Percentiles rank a stretch among this genome's conserved stretches.
Conservation (phyloP, 345 rosid species). For the Hibiscus syriacus region DNA sequence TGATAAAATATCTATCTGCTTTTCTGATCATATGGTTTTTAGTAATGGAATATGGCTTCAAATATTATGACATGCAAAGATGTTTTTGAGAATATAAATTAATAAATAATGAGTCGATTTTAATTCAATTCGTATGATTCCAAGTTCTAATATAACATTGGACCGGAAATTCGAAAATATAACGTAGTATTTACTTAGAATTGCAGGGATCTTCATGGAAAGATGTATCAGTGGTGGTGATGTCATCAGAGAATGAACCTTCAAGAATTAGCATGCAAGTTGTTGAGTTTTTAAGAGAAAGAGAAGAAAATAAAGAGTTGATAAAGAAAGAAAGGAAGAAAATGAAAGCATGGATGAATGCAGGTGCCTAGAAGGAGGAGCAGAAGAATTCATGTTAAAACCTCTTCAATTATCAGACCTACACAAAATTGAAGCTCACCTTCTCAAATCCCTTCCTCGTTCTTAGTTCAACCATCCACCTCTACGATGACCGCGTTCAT, state of each 20-base stretch:
- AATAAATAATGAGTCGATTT: no score
- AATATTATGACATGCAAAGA: not conserved
- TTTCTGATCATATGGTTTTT: not conserved
- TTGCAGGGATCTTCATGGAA: constrained; percentile 54
- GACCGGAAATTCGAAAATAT: no score
- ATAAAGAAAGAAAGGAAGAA: not conserved
- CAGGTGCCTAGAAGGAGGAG: constrained; percentile 62
- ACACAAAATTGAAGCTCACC: constrained; percentile 36
- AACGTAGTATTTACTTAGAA: no score
- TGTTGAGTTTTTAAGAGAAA: no score
- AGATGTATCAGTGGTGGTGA: constrained; percentile 72
- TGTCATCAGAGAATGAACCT: constrained; percentile 88
- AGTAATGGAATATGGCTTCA: not conserved
- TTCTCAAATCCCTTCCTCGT: constrained; percentile 26
- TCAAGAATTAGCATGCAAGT: constrained; percentile 56
- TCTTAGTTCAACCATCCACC: constrained; percentile 1
- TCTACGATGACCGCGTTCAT: no score
- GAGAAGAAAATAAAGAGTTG: no score
- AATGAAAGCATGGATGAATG: not conserved
- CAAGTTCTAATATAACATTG: no score
- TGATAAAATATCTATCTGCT: not conserved
- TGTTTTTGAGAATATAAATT: not conserved
- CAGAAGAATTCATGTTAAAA: constrained; percentile 50
- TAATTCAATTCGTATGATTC: no score
- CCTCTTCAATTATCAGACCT: constrained; percentile 45